phyloP scores from a whole-genome alignment of 306 rosid genomes.

The Pyrus communis region DNA sequence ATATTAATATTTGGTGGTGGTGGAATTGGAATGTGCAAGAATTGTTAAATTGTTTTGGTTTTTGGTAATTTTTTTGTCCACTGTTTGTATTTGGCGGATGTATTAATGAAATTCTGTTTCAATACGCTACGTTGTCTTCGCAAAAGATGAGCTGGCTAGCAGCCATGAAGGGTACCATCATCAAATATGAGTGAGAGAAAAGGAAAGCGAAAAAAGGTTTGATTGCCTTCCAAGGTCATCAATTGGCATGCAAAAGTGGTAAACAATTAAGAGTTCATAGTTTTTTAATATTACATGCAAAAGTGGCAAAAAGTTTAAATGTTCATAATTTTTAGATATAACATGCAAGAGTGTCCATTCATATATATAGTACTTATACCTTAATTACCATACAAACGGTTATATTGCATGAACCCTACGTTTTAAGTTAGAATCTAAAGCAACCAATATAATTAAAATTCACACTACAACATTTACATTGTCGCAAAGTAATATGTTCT shows the following conservation, averaged over 20 bases:
- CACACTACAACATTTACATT: not conserved
- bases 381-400: not conserved
- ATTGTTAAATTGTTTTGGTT: too few species aligned
- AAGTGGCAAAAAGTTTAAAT: too few species aligned
- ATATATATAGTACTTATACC: too few species aligned
- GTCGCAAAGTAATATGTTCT: not conserved
- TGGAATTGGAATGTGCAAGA: too few species aligned
- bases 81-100: too few species aligned
- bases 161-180: slow-evolving; percentile 16
- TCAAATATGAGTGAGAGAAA: slow-evolving; percentile 16
- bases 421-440: not conserved
- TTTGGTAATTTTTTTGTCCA: too few species aligned
- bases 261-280: too few species aligned
- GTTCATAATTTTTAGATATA: too few species aligned
- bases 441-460: not conserved
- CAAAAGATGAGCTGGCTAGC: slow-evolving; percentile 6
- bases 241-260: slow-evolving; percentile 10
- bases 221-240: slow-evolving; percentile 28
- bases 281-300: too few species aligned
- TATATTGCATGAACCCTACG: not conserved
- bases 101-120: too few species aligned
- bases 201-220: slow-evolving; percentile 16
- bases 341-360: too few species aligned
- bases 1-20: too few species aligned
- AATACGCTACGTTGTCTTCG: not conserved